Evolutionary conservation across 208 protist genomes (phyloP), one percentile per base, ranked within the genome.

Genomic region (Naegleria lovaniensis): DNA sequence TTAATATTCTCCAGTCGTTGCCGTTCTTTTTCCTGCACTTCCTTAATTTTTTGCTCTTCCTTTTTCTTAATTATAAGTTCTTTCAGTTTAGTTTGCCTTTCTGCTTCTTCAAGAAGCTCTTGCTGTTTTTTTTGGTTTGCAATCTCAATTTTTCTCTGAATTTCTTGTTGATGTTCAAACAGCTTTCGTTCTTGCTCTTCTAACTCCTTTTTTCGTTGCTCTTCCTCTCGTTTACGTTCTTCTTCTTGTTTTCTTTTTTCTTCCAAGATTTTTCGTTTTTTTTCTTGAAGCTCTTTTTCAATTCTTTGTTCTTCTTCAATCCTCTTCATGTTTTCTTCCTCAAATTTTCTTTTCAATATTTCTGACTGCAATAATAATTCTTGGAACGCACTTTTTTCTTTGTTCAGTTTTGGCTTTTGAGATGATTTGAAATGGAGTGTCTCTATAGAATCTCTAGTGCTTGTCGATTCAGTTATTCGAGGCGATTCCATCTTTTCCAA

Each of bases 301-400:
- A 39, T 13, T 88, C 29, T 90, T 90, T 90, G 19, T 9, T 88
- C 29, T 88, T 55, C 75, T 76, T 88, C 29, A 38, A 88, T 88
- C 88, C 16, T 25, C 88, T 90, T 88, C 88, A 0, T 90, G 0
- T 85, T 33, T 90, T 90, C 84, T 88, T 84, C 84, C 48, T 90
- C 84, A 9, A 87, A 39, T 88, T 90, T 38, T 88, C 88, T 90
- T 90, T 90, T 85, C 88, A 87, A 58, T 36, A n/a, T 88, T 88
- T 90, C 84, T 90, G 29, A 79, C 9, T 79, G 29, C 25, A 33
- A 79, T 29, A 75, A 75, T 75, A 36, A 36, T 9, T 79, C 5
- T 9, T 79, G 67, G 9, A 36, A n/a, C 1, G n/a, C 9, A 36
- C 29, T 19, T 9, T 36, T 0, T 25, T 36, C n/a, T 29, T 0